Base-by-base conservation (phyloP, 2,329 filamentous ascomycete genomes). In the Cladosporium sp. region DNA sequence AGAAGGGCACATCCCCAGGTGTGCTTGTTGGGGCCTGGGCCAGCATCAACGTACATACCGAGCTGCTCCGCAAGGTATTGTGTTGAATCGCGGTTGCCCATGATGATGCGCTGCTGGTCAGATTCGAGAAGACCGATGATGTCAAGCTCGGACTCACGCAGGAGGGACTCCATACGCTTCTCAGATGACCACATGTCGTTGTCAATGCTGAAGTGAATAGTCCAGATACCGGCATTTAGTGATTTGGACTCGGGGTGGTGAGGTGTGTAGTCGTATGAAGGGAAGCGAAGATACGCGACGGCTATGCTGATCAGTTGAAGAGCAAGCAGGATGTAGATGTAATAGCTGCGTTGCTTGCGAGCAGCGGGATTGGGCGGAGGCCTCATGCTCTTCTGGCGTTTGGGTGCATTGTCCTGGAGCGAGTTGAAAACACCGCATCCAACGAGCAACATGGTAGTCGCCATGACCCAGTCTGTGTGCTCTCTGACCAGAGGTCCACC, bases 101-200 rank as follows among this genome's bases (percentile, higher is more conserved):
- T 99, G 79, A 99, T 99, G 76, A 99, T 96, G 66, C 93, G 90
- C 77, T 99, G 94, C 37, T 90, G 83, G 72, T 99, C 94, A 0
- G 88, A 89, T 75, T 99, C 94, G 0, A 99, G 82, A 19, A 99
- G 83, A n/a, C 94, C 94, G 49, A 99, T 84, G 5, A 99, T 90
- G 70, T 99, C 94, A n/a, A 99, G 79, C 75, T 99, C 94, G n/a
- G 96, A 79, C 69, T 97, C 94, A 70, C 90, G 68, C 42, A 74
- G 67, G 5, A 74, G 65, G 87, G 75, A 96, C 88, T 14, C 96
- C 80, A 77, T 97, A 63, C 94, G 92, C 67, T 89, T 86, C 75
- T 99, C 94, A 0, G 93, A 96, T 9, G 90, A 93, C 91, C 92
- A 97, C 92, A 97, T 97, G 73, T 97, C 89, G 68, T 99, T 97